A percentile compares a stretch with the other conserved stretches of the same genome.
Evolutionary conservation across 768 basidiomycete genomes (phyloP).

Genomic region (Panaeolus papilionaceus): DNA sequence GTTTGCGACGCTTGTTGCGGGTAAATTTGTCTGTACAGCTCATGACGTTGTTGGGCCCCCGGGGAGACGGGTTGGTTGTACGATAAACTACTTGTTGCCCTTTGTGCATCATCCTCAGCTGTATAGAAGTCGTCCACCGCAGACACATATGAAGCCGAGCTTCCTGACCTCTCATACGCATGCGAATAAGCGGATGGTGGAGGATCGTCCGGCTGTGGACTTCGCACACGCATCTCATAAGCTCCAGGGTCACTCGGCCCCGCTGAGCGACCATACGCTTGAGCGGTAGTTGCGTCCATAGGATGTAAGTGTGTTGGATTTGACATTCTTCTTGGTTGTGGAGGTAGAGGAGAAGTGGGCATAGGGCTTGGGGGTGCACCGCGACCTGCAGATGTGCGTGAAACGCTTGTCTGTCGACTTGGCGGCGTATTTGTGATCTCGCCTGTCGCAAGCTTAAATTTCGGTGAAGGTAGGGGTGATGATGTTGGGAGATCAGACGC

Average conservation of each 20-base stretch:
- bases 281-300: constrained; percentile 3
- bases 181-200: constrained; percentile 17
- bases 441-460: constrained; percentile 52
- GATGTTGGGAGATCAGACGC: constrained; percentile 67
- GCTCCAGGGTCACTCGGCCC: constrained; percentile 27
- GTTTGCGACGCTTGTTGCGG: constrained; percentile 16
- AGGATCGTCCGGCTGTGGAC: constrained; percentile 28
- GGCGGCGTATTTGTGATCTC: constrained; percentile 52
- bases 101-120: constrained; percentile 32
- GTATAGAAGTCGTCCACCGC: constrained; percentile 50
- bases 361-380: constrained; percentile 31
- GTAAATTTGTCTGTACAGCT: constrained; percentile 20
- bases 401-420: constrained; percentile 44
- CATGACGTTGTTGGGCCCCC: constrained; percentile 16
- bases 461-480: constrained; percentile 63
- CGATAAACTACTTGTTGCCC: constrained; percentile 18
- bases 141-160: constrained; percentile 48
- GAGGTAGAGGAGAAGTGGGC: constrained; percentile 33
- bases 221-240: constrained; percentile 48
- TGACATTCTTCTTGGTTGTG: constrained; percentile 28
- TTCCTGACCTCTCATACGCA: constrained; percentile 28
- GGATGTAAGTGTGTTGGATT: constrained; percentile 12
- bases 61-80: constrained; percentile 16
- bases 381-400: constrained; percentile 30
- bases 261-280: neutral